Percentiles rank a stretch among this genome's conserved stretches.
These are phyloP conservation scores for Viridothelium virens DNA, from an alignment of 495 filamentous ascomycete species.

Conservation along the genomic window DNA sequence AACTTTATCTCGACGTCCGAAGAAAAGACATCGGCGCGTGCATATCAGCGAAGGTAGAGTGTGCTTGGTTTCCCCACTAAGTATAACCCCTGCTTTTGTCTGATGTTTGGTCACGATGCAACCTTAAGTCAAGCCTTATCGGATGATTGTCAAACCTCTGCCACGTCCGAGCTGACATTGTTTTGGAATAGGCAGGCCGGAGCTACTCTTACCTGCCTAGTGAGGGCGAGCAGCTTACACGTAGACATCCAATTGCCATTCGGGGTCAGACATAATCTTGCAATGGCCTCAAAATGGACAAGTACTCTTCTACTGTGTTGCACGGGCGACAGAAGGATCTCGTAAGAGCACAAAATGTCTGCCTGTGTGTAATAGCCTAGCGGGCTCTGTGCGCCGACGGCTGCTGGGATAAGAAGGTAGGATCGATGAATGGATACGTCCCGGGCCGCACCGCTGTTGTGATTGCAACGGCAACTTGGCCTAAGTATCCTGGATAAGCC, in stretches of 20 bases:
- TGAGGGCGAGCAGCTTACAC: no score
- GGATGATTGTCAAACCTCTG: neutral
- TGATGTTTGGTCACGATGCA: conserved; percentile 10
- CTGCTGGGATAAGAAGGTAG: conserved; percentile 8
- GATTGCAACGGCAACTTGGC: conserved; percentile 2
- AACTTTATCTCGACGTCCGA: conserved; percentile 4
- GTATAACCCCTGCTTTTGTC: conserved; percentile 1
- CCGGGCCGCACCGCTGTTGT: conserved; percentile 6
- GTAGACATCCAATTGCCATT: no score
- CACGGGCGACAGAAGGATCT: neutral
- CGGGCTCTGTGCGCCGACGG: neutral
- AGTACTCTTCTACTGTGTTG: neutral
- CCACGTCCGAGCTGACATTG: neutral
- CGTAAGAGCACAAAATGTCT: neutral
- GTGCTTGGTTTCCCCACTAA: neutral
- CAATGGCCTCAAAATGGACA: neutral
- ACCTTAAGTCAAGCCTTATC: conserved; percentile 2
- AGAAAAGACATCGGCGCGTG: neutral
- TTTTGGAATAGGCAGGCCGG: neutral
- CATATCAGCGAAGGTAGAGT: neutral
- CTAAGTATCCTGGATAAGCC: neutral
- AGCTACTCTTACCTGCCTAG: neutral
- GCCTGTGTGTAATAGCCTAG: no score
- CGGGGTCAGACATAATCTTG: neutral
- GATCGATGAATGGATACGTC: conserved; percentile 1